Evolutionary conservation across 1,284 basidiomycete genomes (phyloP).

Genomic region (Trametes versicolor): DNA sequence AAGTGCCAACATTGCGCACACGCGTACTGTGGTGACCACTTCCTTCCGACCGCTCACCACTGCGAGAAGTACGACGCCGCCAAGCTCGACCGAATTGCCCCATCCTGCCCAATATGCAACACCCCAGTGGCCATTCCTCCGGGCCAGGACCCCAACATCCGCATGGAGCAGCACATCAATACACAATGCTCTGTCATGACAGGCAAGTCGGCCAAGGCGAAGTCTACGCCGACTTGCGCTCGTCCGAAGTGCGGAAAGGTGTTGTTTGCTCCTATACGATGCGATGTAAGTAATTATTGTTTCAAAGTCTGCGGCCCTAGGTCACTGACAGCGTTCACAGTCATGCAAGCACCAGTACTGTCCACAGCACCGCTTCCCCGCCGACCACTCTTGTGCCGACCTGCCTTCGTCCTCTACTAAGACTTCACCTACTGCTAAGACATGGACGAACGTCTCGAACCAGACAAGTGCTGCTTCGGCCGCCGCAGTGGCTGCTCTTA

Average conservation of each 20-base stretch:
- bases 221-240: slow-evolving; percentile 68
- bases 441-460: slow-evolving; percentile 34
- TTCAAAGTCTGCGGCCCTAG: neutral
- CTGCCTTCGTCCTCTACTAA: slow-evolving; percentile 32
- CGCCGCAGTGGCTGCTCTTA: slow-evolving; percentile 55
- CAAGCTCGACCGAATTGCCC: slow-evolving; percentile 76
- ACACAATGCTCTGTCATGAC: slow-evolving; percentile 74
- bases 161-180: slow-evolving; percentile 77
- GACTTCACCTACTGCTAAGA: slow-evolving; percentile 20
- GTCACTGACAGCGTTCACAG: slow-evolving; percentile 46
- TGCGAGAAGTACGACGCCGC: slow-evolving; percentile 76
- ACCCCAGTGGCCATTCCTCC: slow-evolving; percentile 74
- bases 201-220: slow-evolving; percentile 57
- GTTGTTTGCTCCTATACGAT: slow-evolving; percentile 75
- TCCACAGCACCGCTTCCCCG: slow-evolving; percentile 76
- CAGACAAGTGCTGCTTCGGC: slow-evolving; percentile 50
- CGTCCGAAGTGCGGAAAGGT: slow-evolving; percentile 73
- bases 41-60: slow-evolving; percentile 67
- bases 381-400: slow-evolving; percentile 65
- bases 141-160: slow-evolving; percentile 79
- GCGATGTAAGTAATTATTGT: slow-evolving; percentile 56
- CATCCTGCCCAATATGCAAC: slow-evolving; percentile 79
- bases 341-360: slow-evolving; percentile 77
- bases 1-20: slow-evolving; percentile 78
- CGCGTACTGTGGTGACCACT: slow-evolving; percentile 80